Evolutionary conservation across 352 stramenopile genomes (phyloP), one percentile per base, ranked within the genome.

Genomic region (Phytophthora cactorum): DNA sequence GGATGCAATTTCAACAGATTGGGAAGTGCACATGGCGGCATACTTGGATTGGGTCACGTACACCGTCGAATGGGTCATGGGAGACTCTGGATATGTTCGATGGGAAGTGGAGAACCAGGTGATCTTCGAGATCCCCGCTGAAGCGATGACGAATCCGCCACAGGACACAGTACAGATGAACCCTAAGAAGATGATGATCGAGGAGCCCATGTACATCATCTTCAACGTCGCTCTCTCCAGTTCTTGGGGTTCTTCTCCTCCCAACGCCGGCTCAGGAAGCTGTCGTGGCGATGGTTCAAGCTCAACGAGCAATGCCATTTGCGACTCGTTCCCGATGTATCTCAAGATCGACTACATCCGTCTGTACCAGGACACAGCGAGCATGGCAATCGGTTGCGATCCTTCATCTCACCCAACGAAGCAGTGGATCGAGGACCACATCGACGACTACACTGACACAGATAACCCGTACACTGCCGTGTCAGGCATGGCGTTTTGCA

Each of bases 121-220:
- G 41, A 63, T 98, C 9, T 98, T 93, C 63, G 91, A 96, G 45
- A 90, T 98, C 32, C 70, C 84, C 0, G 81, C 89, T 0, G 55
- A 78, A 4, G 79, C 78, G 12, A 65, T 98, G 5, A 54, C 52
- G 2, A 79, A 79, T 34, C 67, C 72, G 1, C 79, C 79, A 2
- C 84, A 92, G 38, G 77, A 92, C 46, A 50, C 45, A 0, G 55
- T 46, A 0, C 77, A 82, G 50, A 80, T 53, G 63, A 96, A 77
- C 88, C 91, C 82, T 58, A 88, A 75, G 77, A 97, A 81, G 77
- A 89, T 91, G 55, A 98, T 99, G 79, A 80, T 97, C 29, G 85
- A 93, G 36, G 96, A 98, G 68, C 96, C 96, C 0, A 96, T 96
- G 82, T 98, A 98, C 71, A 68, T 98, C 56, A 85, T 98, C 36